Evolutionary conservation across 306 rosid species (phyloP), one percentile per base, ranked within the genome.

Genomic region (Quercus parvula): DNA sequence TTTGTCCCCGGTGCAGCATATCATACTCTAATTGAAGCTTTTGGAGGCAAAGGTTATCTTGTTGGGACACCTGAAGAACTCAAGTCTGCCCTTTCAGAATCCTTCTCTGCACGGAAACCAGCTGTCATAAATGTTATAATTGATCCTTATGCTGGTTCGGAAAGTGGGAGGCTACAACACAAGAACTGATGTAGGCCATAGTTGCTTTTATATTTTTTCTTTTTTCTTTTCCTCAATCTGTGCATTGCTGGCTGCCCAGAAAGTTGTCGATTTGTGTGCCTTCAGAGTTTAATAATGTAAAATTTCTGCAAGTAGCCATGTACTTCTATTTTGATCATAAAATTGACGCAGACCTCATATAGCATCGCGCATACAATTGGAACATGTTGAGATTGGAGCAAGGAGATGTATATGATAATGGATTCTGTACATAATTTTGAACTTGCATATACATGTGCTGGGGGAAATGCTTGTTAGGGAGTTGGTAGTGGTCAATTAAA

Each of bases 81-180:
- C 61, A 93, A 87, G 78, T 79, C 86, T 73, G 93, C 99, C 27
- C 94, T 95, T 79, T 84, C 96, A 0, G 94, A 93, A 82, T 77
- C 94, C 61, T 94, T 94, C 85, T 82, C 89, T 27, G 91, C 94
- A 44, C 83, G 86, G 54, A 93, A 91, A 83, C 99, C 98, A 28
- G 94, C 94, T 0, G 96, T 95, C 12, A 56, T 95, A 59, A 90
- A 95, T 55, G 93, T 95, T 33, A 56, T 83, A 24, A 83, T 95
- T 13, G 98, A 95, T 81, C 99, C 99, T n/a, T 95, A 77, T 28
- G 98, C 99, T 0, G 99, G 99, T 57, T 80, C 99, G 19, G 99
- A 95, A 81, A 95, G 98, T 84, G 99, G 99, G 64, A 89, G 97
- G 83, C 52, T 95, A 81, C 94, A 95, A 78, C 99, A 90, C 79